Evolutionary conservation across 2,329 filamentous ascomycete genomes (phyloP).

Genomic region (Neopestalotiopsis clavispora): DNA sequence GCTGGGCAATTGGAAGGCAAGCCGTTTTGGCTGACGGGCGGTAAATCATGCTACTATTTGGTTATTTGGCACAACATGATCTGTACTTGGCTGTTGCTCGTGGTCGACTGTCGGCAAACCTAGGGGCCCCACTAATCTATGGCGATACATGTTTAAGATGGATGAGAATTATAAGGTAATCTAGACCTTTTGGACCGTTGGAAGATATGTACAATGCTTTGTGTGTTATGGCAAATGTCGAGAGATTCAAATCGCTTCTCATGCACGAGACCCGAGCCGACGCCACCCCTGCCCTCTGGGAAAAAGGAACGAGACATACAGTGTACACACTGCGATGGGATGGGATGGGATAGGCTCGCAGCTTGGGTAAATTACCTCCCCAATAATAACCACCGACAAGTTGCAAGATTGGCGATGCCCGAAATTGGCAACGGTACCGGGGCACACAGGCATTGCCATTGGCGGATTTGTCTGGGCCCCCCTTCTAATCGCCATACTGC

Average conservation of each 20-base stretch:
- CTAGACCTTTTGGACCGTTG: background rate
- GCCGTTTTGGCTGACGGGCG: background rate
- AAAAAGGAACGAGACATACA: background rate
- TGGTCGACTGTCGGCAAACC: background rate
- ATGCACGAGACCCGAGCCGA: background rate
- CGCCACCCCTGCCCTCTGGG: background rate
- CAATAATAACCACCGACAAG: background rate
- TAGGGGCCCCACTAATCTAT: background rate
- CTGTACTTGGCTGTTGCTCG: background rate
- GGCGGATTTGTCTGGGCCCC: constrained; percentile 5
- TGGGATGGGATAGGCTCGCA: background rate
- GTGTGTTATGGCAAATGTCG: background rate
- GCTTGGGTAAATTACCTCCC: background rate
- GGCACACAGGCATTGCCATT: constrained; percentile 5
- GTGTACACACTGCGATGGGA: background rate
- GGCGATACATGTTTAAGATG: background rate
- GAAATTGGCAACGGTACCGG: constrained; percentile 4
- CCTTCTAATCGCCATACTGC: background rate
- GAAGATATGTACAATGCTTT: background rate
- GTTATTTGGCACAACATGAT: background rate
- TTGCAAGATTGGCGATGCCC: constrained; percentile 7
- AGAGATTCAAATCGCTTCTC: background rate
- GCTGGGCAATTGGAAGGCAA: background rate
- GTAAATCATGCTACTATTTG: background rate
- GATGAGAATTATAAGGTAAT: too few species aligned